Conservation (phyloP, 352 stramenopile species). For the Phytophthora pistaciae region DNA sequence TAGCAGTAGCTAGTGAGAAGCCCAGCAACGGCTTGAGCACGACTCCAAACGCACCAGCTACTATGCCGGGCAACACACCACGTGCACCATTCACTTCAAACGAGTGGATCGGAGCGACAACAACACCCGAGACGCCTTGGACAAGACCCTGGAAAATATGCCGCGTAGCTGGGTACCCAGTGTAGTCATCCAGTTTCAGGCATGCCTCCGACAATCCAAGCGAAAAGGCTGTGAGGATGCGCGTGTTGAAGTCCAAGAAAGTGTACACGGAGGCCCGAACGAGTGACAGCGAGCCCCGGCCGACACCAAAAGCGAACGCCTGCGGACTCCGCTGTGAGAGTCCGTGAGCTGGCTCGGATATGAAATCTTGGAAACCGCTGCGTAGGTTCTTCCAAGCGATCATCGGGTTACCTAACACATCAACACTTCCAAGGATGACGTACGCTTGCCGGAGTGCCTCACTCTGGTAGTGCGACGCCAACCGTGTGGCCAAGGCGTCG, state of each 20-base stretch:
- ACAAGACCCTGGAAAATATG: conserved; percentile 91
- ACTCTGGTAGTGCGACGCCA: conserved; percentile 89
- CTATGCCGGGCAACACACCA: conserved; percentile 79
- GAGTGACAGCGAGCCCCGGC: conserved; percentile 84
- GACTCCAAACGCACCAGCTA: conserved; percentile 83
- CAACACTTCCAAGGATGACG: conserved; percentile 88
- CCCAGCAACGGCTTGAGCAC: conserved; percentile 85
- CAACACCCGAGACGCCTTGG: conserved; percentile 85
- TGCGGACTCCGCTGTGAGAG: conserved; percentile 82
- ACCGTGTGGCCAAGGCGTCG: conserved; percentile 68
- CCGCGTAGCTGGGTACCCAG: conserved; percentile 81
- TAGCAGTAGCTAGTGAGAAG: conserved; percentile 78
- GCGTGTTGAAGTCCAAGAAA: conserved; percentile 88
- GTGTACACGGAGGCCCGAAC: conserved; percentile 88
- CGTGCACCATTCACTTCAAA: conserved; percentile 82
- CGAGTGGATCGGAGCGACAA: conserved; percentile 86
- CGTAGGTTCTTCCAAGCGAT: conserved; percentile 89
- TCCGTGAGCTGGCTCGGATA: conserved; percentile 82
- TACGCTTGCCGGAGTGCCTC: conserved; percentile 90
- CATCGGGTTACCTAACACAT: conserved; percentile 90
- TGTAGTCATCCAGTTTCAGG: conserved; percentile 90
- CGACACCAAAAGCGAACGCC: conserved; percentile 83
- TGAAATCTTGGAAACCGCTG: conserved; percentile 84
- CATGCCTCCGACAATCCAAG: conserved; percentile 87
- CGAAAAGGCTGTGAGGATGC: conserved; percentile 85